Conservation (phyloP, 495 filamentous ascomycete species). For the Melanomma pulvis-pyrius region DNA sequence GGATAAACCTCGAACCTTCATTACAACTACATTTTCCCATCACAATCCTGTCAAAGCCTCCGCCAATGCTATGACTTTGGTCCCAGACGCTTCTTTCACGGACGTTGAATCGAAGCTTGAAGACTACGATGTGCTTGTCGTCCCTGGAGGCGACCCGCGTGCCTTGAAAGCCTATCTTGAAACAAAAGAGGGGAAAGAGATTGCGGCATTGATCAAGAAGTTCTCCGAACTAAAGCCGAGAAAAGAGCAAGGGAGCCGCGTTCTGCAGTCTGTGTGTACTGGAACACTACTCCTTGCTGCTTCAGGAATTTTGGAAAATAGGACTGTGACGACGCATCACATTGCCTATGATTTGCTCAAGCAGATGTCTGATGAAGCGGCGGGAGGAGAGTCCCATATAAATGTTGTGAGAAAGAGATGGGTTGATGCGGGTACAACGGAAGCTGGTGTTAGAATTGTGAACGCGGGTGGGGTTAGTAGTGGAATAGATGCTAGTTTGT, state of each 20-base stretch:
- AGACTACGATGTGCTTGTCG: conserved; percentile 28
- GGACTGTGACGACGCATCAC: conserved; percentile 28
- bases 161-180: conserved; percentile 37
- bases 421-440: conserved; percentile 30
- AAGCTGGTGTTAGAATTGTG: conserved; percentile 28
- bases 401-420: conserved; percentile 26
- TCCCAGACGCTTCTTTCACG: conserved; percentile 35
- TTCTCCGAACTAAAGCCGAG: conserved; percentile 40
- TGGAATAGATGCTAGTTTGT: conserved; percentile 31
- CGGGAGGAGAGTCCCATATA: conserved; percentile 14
- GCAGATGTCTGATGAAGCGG: conserved; percentile 17
- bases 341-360: conserved; percentile 22
- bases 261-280: conserved; percentile 29
- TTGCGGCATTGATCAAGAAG: conserved; percentile 42
- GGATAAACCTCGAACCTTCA: conserved; percentile 42
- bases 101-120: conserved; percentile 2
- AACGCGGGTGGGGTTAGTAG: conserved; percentile 32
- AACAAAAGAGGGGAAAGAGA: conserved; percentile 29
- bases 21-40: conserved; percentile 41
- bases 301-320: conserved; percentile 14
- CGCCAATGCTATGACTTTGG: conserved; percentile 36
- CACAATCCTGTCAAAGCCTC: conserved; percentile 30
- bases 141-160: conserved; percentile 33
- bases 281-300: conserved; percentile 26
- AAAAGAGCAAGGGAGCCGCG: conserved; percentile 13